Base-by-base conservation (phyloP, 2,329 filamentous ascomycete genomes). In the Microcera coccophila region DNA sequence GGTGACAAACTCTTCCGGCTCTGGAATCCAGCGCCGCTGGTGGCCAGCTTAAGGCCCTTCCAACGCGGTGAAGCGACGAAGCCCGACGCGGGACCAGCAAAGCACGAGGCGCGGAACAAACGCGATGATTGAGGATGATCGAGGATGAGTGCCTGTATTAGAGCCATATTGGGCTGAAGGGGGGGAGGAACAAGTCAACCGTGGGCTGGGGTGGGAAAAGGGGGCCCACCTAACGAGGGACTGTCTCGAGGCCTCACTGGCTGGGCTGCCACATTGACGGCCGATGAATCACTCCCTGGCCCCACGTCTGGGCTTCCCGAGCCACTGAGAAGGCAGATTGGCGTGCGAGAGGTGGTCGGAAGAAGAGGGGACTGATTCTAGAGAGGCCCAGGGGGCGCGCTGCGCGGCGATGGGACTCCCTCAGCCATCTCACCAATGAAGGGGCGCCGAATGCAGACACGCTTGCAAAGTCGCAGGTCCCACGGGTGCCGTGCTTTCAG, bases 401-500 rank as follows among this genome's bases (percentile, higher is more conserved):
- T 12, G 7, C 7, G 22, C 7, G 22, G n/a, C n/a, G n/a, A n/a
- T n/a, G n/a, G n/a, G n/a, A n/a, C n/a, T n/a, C n/a, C n/a, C n/a
- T 9, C 24, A 28, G 24, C 9, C 24, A 28, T 14, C 14, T 17
- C 37, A 31, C 55, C 55, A 58, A 58, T 58, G 8, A 39, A 31
- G 31, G 31, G 29, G 41, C 44, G 50, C 41, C 52, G 58, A 55
- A 58, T 55, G 42, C 42, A 57, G 50, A 53, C 53, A 54, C 53
- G 49, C 53, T 48, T 46, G n/a, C 40, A 47, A 38, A 26, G 22
- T 32, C n/a, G 29, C 29, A 14, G 29, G 29, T 32, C 15, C 29
- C 29, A 32, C 29, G 29, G n/a, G 12, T 17, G 29, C 29, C 12
- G 7, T 7, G 7, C 22, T 26, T 12, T 26, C 7, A 26, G 22